These are phyloP conservation scores for Trichoderma harzianum DNA, from an alignment of 2,329 filamentous ascomycete genomes.

Conservation along the genomic window DNA sequence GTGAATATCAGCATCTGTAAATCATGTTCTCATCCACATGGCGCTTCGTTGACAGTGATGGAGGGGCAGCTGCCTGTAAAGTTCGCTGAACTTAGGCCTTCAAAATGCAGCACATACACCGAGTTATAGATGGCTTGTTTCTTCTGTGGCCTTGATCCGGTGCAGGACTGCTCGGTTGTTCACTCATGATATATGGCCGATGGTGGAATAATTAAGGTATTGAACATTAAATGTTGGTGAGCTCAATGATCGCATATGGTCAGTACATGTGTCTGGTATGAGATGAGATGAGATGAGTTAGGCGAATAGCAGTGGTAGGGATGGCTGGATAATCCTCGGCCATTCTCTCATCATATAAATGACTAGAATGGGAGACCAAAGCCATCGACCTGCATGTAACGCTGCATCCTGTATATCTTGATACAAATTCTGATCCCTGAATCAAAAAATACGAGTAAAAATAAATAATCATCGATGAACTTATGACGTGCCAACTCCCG, in stretches of 20 bases:
- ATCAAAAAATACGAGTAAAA: not conserved
- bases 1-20: constrained; percentile 13
- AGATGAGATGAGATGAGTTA: not conserved
- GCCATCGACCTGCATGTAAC: not conserved
- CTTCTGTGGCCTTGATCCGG: constrained; percentile 25
- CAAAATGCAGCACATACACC: constrained; percentile 29
- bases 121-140: constrained; percentile 34
- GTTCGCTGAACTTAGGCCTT: not conserved
- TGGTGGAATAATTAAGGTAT: not conserved
- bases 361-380: not conserved
- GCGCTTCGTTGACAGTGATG: not conserved
- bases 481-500: not conserved
- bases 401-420: not conserved
- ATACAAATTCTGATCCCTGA: not conserved
- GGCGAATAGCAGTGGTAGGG: not conserved
- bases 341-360: not conserved
- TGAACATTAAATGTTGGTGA: not conserved
- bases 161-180: not conserved
- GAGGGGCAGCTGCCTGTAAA: not conserved
- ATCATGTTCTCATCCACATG: not conserved
- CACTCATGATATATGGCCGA: constrained; percentile 12
- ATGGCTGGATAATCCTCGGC: constrained; percentile 2
- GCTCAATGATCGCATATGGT: not conserved
- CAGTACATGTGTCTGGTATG: not conserved
- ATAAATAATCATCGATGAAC: not conserved